phyloP scores from a whole-genome alignment of 176 grass and related monocot species.

The Tuctoria greenei region DNA sequence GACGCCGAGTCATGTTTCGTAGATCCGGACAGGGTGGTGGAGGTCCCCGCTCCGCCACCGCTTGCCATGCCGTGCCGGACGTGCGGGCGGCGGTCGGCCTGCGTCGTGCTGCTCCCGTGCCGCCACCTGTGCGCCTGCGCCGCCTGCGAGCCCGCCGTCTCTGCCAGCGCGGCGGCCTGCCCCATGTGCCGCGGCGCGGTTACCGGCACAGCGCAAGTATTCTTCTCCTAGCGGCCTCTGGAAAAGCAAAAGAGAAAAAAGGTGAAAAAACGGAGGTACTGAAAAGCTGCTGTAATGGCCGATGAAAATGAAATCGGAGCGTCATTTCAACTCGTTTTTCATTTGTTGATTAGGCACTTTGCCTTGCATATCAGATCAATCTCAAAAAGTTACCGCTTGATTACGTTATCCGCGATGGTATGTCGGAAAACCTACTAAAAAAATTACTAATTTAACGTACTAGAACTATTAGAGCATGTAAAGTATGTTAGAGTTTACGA shows the following conservation, averaged over 20 bases:
- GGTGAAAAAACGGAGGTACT: neutral
- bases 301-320: neutral
- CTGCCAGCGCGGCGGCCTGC: slow-evolving; percentile 32
- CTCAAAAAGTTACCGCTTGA: no score
- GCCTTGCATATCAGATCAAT: no score
- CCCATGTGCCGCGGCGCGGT: slow-evolving; percentile 58
- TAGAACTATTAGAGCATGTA: no score
- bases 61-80: slow-evolving; percentile 44
- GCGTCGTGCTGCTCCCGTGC: no score
- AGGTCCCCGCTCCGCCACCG: slow-evolving; percentile 22
- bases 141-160: slow-evolving; percentile 46
- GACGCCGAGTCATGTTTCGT: slow-evolving; percentile 63
- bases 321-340: neutral
- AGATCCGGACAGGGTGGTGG: slow-evolving; percentile 56
- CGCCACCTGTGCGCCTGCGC: slow-evolving; percentile 81
- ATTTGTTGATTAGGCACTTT: neutral
- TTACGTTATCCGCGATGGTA: no score
- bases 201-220: slow-evolving; percentile 67
- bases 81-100: slow-evolving; percentile 35
- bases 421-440: no score
- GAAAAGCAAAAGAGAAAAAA: neutral
- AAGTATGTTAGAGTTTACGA: no score
- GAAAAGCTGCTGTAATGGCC: neutral
- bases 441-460: no score
- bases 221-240: slow-evolving; percentile 32